These are phyloP conservation scores for Rhynchospora tenuis DNA, from an alignment of 176 grass and related monocot genomes.

Conservation along the genomic window DNA sequence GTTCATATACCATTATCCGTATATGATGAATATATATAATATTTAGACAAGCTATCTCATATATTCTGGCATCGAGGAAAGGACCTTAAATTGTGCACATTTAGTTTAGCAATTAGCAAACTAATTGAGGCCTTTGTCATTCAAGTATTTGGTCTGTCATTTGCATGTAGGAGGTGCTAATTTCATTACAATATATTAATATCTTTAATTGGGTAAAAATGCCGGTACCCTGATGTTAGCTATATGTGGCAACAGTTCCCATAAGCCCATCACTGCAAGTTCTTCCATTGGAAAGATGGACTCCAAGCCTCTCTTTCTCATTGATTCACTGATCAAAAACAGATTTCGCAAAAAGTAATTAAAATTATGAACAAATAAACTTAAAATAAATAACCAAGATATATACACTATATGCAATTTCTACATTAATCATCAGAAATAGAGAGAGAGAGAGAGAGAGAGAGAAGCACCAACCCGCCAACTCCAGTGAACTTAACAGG, in stretches of 20 bases:
- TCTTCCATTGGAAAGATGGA: constrained; percentile 94
- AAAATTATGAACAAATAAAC: not conserved
- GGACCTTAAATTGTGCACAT: not conserved
- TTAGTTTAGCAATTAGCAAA: not conserved
- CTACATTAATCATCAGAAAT: not conserved
- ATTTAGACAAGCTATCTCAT: not conserved
- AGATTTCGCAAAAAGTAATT: constrained; percentile 1
- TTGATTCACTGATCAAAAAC: constrained; percentile 45
- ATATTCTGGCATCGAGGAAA: not conserved
- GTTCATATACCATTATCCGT: not conserved
- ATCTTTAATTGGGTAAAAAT: not conserved
- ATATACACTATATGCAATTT: not conserved
- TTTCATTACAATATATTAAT: not conserved
- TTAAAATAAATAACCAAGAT: not conserved
- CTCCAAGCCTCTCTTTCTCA: constrained; percentile 67
- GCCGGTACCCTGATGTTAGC: constrained; percentile 55
- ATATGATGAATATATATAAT: not conserved
- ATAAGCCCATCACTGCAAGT: constrained; percentile 88
- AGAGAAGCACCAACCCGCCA: constrained; percentile 41
- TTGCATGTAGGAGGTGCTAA: not conserved
- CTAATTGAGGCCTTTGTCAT: not conserved
- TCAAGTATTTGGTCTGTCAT: not conserved
- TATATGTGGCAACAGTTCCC: constrained; percentile 85
- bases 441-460: constrained; percentile 16
- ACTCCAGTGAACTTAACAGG: constrained; percentile 74